Percentiles rank a stretch among this genome's conserved stretches.
Conservation (phyloP, 345 rosid genomes). For the Boechera stricta region DNA sequence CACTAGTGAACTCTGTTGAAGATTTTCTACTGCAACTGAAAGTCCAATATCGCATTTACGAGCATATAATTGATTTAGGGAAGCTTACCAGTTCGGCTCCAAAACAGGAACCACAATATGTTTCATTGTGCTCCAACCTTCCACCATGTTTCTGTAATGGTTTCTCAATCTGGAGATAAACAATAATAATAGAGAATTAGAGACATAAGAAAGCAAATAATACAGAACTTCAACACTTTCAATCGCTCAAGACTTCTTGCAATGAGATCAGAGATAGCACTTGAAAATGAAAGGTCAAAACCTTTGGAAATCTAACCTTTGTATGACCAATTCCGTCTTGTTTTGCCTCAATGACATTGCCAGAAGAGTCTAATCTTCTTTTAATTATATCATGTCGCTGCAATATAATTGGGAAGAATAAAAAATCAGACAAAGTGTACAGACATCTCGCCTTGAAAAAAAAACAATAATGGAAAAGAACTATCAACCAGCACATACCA, state of each 20-base stretch:
- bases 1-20: not conserved
- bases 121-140: constrained; percentile 96
- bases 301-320: constrained; percentile 59
- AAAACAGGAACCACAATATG: constrained; percentile 93
- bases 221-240: not conserved
- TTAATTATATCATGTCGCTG: constrained; percentile 92
- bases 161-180: constrained; percentile 69
- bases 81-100: constrained; percentile 83
- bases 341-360: constrained; percentile 78
- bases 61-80: not conserved
- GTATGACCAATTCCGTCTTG: constrained; percentile 92
- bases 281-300: not conserved
- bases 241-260: constrained; percentile 13
- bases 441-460: not conserved
- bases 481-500: constrained; percentile 56
- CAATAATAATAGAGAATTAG: not conserved
- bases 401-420: constrained; percentile 13
- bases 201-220: not conserved
- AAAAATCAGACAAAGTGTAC: constrained; percentile 13
- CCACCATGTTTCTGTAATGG: constrained; percentile 99
- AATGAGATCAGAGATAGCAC: not conserved
- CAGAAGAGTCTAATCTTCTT: constrained; percentile 77
- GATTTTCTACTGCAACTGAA: not conserved
- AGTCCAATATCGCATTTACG: not conserved
- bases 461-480: not conserved